phyloP scores from a whole-genome alignment of 371 early-diverging fungal species.

The Gilbertella persicaria region DNA sequence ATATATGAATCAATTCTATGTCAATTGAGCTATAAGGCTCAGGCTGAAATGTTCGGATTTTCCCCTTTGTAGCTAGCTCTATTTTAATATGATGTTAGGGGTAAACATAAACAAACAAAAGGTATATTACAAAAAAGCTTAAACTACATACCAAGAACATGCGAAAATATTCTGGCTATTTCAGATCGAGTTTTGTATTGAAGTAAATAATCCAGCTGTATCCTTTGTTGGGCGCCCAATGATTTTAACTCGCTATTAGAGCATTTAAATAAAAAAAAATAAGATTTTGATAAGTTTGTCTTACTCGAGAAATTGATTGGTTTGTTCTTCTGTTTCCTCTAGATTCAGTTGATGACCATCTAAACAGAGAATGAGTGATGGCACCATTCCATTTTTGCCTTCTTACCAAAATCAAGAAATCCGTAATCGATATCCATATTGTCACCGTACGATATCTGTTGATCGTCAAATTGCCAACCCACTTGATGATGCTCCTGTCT shows the following conservation, averaged over 20 bases:
- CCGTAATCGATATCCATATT: not conserved
- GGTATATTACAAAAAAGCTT: not conserved
- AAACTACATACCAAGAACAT: constrained; percentile 8
- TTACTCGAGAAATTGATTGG: no score
- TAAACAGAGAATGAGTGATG: no score
- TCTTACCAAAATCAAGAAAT: not conserved
- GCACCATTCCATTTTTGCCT: no score
- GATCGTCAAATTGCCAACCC: no score
- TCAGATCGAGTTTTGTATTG: not conserved
- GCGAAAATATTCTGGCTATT: constrained; percentile 1
- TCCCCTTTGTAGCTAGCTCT: constrained; percentile 11
- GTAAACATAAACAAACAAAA: no score
- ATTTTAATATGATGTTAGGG: not conserved
- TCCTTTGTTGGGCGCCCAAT: not conserved
- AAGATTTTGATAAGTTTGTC: no score
- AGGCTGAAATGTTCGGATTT: not conserved
- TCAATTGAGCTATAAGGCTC: constrained; percentile 12
- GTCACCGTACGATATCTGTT: not conserved
- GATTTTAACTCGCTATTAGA: no score
- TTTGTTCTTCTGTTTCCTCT: not conserved
- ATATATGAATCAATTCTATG: not conserved
- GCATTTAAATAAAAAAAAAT: no score
- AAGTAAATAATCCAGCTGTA: constrained; percentile 2
- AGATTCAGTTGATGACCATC: no score
- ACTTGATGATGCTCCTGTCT: no score